phyloP scores from a whole-genome alignment of 257 asterid species.

The Nicotiana paniculata region DNA sequence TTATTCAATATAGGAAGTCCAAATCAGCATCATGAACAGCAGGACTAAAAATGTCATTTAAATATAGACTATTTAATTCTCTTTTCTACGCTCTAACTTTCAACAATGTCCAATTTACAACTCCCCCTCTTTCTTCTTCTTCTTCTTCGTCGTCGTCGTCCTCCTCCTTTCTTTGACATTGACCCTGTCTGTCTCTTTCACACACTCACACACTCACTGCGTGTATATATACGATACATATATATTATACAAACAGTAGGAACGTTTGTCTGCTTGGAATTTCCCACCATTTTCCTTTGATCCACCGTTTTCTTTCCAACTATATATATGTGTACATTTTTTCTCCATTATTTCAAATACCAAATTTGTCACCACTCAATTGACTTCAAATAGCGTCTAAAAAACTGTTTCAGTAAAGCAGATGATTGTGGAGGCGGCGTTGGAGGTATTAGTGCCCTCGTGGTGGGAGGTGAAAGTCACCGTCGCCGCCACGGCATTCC shows the following conservation, averaged over 20 bases:
- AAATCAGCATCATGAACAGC: too few relatives aligned
- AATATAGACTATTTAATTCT: neutral
- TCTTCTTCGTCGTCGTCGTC: neutral
- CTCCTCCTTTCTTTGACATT: neutral
- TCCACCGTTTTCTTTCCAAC: neutral
- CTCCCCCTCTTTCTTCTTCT: neutral
- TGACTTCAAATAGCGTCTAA: too few relatives aligned
- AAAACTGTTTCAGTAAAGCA: too few relatives aligned
- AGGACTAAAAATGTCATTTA: neutral
- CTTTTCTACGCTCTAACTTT: neutral
- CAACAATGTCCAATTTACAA: neutral
- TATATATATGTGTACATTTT: neutral
- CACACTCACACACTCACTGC: neutral
- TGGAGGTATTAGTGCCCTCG: constrained; percentile 56
- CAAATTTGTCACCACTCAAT: too few relatives aligned
- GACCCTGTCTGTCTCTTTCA: neutral
- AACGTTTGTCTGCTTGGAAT: neutral
- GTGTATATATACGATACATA: neutral
- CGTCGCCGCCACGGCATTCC: constrained; percentile 59
- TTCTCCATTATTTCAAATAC: neutral
- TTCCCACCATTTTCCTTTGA: neutral
- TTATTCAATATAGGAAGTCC: neutral
- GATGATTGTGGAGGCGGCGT: constrained; percentile 40
- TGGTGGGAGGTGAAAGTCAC: constrained; percentile 91
- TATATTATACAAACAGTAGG: neutral